Conservation (phyloP, 2,329 filamentous ascomycete species). For the Coniochaeta sp. region DNA sequence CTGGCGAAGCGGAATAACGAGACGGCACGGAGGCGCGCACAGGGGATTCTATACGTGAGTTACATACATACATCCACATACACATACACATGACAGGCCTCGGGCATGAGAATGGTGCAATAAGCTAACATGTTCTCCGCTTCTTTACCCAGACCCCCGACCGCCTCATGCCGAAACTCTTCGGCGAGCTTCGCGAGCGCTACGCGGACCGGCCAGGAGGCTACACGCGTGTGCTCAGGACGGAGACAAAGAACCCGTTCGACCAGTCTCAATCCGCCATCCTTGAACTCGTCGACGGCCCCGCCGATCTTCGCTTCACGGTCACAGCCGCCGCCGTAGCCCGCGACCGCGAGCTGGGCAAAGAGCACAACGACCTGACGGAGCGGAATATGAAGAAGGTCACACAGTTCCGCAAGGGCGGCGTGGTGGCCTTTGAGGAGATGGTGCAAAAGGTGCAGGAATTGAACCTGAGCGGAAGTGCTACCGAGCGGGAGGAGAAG, state of each 20-base stretch:
- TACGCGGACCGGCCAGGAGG: conserved; percentile 77
- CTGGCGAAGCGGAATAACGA: conserved; percentile 89
- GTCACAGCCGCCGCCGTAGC: conserved; percentile 84
- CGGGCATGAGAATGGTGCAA: neutral
- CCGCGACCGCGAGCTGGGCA: conserved; percentile 46
- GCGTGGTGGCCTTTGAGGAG: conserved; percentile 59
- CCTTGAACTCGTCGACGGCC: conserved; percentile 90
- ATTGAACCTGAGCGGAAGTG: conserved; percentile 20
- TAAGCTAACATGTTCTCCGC: neutral
- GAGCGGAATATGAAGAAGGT: conserved; percentile 76
- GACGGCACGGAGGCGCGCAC: conserved; percentile 66
- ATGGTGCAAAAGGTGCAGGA: conserved; percentile 42
- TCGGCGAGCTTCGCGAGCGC: conserved; percentile 71
- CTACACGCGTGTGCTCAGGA: conserved; percentile 89
- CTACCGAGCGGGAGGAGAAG: neutral
- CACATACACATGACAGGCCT: neutral
- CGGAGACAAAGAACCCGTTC: conserved; percentile 74
- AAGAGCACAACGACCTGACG: conserved; percentile 62
- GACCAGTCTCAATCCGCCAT: conserved; percentile 89
- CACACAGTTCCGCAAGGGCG: conserved; percentile 62
- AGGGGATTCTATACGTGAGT: conserved; percentile 77
- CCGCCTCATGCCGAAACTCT: conserved; percentile 73
- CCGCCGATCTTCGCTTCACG: conserved; percentile 87
- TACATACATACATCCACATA: too few species aligned
- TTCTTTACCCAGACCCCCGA: conserved; percentile 56